These are phyloP conservation scores for Paramecium tetraurelia DNA, from an alignment of 73 alveolate genomes.

Conservation along the genomic window DNA sequence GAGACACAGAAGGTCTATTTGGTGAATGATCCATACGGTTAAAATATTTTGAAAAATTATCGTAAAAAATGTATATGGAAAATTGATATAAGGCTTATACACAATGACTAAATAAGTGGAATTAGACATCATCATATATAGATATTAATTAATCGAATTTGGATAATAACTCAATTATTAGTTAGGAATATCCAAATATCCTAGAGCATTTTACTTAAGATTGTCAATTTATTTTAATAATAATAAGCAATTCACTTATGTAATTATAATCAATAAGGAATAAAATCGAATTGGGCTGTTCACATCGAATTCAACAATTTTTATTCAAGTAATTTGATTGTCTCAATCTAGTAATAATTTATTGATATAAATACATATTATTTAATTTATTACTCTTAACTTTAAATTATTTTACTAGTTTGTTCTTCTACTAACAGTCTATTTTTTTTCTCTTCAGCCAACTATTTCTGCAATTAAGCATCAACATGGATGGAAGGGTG, in stretches of 20 bases:
- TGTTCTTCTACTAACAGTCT: neutral
- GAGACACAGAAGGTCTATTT: conserved; percentile 11
- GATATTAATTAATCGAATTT: neutral
- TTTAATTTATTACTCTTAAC: neutral
- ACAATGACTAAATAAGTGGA: neutral
- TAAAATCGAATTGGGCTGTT: neutral
- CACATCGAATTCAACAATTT: neutral
- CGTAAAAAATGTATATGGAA: neutral
- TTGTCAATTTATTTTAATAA: neutral
- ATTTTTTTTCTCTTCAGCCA: neutral
- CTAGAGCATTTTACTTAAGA: neutral
- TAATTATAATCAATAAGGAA: neutral
- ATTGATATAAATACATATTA: neutral
- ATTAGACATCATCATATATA: no score
- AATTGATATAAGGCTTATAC: neutral
- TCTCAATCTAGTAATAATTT: neutral
- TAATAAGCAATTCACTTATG: neutral
- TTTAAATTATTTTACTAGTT: neutral
- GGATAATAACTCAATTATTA: neutral
- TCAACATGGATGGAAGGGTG: neutral
- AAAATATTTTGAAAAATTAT: neutral
- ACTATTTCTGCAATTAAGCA: neutral
- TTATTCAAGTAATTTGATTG: neutral
- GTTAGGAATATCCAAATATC: no score
- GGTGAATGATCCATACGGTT: conserved; percentile 7